Conservation (phyloP, 805 yeast genomes). For the Candida nonsorbophila region DNA sequence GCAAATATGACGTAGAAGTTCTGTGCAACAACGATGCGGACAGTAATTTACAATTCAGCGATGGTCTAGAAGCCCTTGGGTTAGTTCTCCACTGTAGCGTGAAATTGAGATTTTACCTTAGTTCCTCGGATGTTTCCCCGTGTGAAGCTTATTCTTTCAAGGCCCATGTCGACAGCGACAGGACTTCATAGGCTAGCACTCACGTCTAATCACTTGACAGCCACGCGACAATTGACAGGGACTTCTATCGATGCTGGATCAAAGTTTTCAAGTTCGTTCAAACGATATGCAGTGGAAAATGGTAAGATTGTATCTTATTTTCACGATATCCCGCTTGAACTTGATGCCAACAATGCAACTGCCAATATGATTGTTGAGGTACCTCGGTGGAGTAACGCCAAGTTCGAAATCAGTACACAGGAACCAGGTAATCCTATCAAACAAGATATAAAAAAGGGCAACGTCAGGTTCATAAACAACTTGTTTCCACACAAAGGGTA, state of each 20-base stretch:
- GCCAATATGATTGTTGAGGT: conserved; percentile 45
- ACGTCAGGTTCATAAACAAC: conserved; percentile 71
- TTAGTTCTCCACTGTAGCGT: no score
- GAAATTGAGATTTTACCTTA: background rate
- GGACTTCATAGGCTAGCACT: conserved; percentile 1
- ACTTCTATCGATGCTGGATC: conserved; percentile 19
- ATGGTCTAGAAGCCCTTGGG: no score
- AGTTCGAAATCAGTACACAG: conserved; percentile 66
- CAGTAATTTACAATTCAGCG: no score
- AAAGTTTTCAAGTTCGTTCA: conserved; percentile 31
- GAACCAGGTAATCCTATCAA: conserved; percentile 66
- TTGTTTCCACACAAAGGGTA: conserved; percentile 81
- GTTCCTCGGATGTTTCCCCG: conserved; percentile 1
- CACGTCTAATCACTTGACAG: conserved; percentile 2
- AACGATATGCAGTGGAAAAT: conserved; percentile 38
- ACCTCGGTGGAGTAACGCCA: conserved; percentile 74
- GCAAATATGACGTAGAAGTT: no score
- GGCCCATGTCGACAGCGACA: background rate
- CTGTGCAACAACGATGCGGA: no score
- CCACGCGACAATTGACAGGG: background rate
- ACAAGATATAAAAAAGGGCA: conserved; percentile 74
- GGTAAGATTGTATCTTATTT: conserved; percentile 56
- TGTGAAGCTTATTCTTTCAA: background rate
- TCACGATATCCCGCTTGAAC: conserved; percentile 64
- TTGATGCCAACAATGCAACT: conserved; percentile 31